A percentile compares a stretch with the other conserved stretches of the same genome.
phyloP scores from a whole-genome alignment of 768 basidiomycete species.

The Mycena rosella region DNA sequence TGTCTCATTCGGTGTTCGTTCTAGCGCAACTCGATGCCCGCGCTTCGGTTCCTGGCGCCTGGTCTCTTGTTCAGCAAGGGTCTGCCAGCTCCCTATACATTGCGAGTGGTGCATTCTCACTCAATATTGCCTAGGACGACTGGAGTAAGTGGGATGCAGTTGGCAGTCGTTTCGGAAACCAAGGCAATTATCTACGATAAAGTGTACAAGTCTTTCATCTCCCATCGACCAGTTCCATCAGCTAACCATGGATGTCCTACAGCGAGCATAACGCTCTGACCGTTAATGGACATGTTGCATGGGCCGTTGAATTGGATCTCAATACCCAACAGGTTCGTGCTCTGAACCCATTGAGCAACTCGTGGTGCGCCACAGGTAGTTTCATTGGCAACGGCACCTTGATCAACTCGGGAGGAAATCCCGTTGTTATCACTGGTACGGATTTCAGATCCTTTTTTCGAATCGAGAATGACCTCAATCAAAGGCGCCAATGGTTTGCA shows the following conservation, averaged over 20 bases:
- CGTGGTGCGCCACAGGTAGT: constrained; percentile 59
- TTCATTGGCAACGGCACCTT: constrained; percentile 58
- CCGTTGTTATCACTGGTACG: constrained; percentile 30
- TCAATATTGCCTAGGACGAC: constrained; percentile 33
- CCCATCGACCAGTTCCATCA: background rate
- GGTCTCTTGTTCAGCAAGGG: constrained; percentile 33
- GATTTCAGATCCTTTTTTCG: background rate
- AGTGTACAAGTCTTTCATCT: constrained; percentile 31
- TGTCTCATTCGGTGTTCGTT: background rate
- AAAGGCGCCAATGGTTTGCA: constrained; percentile 48
- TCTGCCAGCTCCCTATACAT: background rate
- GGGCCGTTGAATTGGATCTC: constrained; percentile 59
- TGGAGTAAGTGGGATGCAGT: constrained; percentile 41
- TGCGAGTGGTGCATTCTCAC: background rate
- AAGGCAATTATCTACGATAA: constrained; percentile 42
- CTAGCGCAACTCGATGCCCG: constrained; percentile 15
- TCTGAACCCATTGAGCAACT: constrained; percentile 52
- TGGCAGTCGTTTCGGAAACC: constrained; percentile 39
- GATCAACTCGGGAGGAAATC: constrained; percentile 41
- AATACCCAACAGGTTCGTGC: constrained; percentile 53
- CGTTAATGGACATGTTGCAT: constrained; percentile 58
- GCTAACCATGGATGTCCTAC: background rate
- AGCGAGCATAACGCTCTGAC: constrained; percentile 55
- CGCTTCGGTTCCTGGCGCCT: constrained; percentile 27
- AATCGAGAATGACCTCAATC: background rate